A percentile compares a stretch with the other conserved stretches of the same genome.
Evolutionary conservation across 805 yeast genomes (phyloP).

Genomic region (Pichia rugopelliculosa): DNA sequence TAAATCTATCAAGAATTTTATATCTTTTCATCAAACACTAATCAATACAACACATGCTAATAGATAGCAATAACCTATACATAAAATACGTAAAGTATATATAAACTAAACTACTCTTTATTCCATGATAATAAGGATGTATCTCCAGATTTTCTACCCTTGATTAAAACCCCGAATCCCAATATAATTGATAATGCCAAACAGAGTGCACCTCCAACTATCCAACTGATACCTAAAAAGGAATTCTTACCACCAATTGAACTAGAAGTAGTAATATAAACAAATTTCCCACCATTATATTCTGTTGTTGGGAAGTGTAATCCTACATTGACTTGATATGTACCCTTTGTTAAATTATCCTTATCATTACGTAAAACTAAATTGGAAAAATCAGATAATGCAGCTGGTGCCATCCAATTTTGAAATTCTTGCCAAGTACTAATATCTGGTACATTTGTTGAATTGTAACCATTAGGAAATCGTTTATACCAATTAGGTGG

Average conservation of each 20-base stretch:
- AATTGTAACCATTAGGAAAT: conserved; percentile 70
- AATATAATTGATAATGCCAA: conserved; percentile 47
- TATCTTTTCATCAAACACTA: too few species aligned
- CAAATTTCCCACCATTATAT: conserved; percentile 58
- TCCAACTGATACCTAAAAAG: conserved; percentile 67
- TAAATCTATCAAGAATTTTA: too few species aligned
- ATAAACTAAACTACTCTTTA: conserved; percentile 17
- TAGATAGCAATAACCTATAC: too few species aligned
- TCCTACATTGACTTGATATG: conserved; percentile 58
- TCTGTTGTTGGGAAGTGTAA: conserved; percentile 73
- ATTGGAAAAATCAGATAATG: conserved; percentile 60
- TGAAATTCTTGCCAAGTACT: conserved; percentile 63
- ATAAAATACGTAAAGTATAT: neutral
- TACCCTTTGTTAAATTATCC: conserved; percentile 47
- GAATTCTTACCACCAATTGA: conserved; percentile 71
- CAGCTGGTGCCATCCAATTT: conserved; percentile 85
- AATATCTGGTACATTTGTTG: conserved; percentile 61
- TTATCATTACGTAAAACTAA: conserved; percentile 56
- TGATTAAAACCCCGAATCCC: conserved; percentile 46
- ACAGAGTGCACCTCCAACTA: conserved; percentile 69
- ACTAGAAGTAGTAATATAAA: conserved; percentile 63
- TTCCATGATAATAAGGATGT: conserved; percentile 70
- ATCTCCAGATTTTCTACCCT: conserved; percentile 69
- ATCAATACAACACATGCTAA: too few species aligned
- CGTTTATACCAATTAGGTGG: conserved; percentile 76